phyloP scores from a whole-genome alignment of 1,139 yeast species.

The Geotrichum macrosporum region DNA sequence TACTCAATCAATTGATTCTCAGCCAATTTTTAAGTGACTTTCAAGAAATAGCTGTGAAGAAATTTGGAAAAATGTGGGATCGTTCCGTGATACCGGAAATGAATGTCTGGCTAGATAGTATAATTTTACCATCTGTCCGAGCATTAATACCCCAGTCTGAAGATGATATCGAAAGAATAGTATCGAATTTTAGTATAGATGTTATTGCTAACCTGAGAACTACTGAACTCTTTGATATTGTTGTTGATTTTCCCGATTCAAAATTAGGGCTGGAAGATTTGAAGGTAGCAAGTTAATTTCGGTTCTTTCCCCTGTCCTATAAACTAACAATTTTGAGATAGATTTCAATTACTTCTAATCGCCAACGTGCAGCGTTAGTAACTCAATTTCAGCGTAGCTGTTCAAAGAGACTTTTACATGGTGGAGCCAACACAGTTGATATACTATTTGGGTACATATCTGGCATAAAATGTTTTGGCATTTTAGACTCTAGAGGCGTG shows the following conservation, averaged over 20 bases:
- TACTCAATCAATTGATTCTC: conserved; percentile 22
- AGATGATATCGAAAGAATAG: conserved; percentile 15
- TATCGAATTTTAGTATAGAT: conserved; percentile 17
- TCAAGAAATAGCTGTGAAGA: conserved; percentile 8
- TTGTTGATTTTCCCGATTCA: conserved; percentile 56
- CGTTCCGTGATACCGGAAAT: conserved; percentile 23
- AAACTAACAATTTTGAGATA: conserved; percentile 20
- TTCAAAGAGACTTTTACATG: conserved; percentile 56
- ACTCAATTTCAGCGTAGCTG: conserved; percentile 52
- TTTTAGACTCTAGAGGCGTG: conserved; percentile 87
- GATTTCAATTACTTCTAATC: conserved; percentile 39
- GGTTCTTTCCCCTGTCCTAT: not conserved
- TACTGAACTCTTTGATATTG: conserved; percentile 61
- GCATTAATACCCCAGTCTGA: conserved; percentile 14
- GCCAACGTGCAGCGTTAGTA: conserved; percentile 53
- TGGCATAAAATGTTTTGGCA: conserved; percentile 65
- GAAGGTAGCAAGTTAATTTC: conserved; percentile 34
- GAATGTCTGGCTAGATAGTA: conserved; percentile 22
- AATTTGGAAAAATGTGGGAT: conserved; percentile 24
- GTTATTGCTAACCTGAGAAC: conserved; percentile 43
- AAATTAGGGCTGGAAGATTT: conserved; percentile 61
- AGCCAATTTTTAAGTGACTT: conserved; percentile 20
- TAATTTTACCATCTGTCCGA: conserved; percentile 16
- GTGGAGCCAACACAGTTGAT: conserved; percentile 77
- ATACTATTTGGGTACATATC: conserved; percentile 66